A percentile compares a stretch with the other conserved stretches of the same genome.
phyloP scores from a whole-genome alignment of 2,329 filamentous ascomycete genomes.

The Sporothrix globosa region DNA sequence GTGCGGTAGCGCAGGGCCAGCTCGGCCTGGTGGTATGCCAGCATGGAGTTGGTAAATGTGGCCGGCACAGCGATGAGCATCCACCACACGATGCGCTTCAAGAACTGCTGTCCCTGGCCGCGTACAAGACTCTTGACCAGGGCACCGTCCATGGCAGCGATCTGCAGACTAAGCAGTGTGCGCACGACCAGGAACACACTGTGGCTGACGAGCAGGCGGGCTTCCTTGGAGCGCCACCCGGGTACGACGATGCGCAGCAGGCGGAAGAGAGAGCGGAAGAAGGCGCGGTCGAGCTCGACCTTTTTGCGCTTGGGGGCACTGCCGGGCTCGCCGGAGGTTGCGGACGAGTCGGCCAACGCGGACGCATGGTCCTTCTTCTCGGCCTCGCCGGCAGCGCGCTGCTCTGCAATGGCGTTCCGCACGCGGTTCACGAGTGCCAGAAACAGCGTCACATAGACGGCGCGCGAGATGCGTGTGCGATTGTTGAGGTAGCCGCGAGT shows the following conservation, averaged over 20 bases:
- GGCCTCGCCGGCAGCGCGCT: constrained; percentile 58
- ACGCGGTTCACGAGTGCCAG: constrained; percentile 83
- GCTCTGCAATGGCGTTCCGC: constrained; percentile 87
- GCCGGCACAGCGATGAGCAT: constrained; percentile 96
- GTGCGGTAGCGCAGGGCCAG: constrained; percentile 91
- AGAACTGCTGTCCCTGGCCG: constrained; percentile 86
- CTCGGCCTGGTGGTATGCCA: constrained; percentile 96
- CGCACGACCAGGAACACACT: constrained; percentile 89
- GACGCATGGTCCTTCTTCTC: constrained; percentile 29
- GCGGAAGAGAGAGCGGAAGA: constrained; percentile 72
- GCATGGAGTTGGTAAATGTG: constrained; percentile 98
- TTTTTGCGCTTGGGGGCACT: constrained; percentile 63
- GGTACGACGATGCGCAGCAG: constrained; percentile 87
- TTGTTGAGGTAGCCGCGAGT: constrained; percentile 75
- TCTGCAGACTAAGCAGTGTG: constrained; percentile 91
- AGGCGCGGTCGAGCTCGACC: constrained; percentile 89
- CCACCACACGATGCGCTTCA: constrained; percentile 92
- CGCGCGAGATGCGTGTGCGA: constrained; percentile 79
- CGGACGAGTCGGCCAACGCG: background rate
- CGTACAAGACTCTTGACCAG: constrained; percentile 91
- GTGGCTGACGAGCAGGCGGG: constrained; percentile 83
- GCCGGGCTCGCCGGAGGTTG: background rate
- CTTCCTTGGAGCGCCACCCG: constrained; percentile 85
- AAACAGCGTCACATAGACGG: constrained; percentile 80
- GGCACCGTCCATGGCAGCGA: constrained; percentile 91